Evolutionary conservation across 345 rosid species (phyloP).

Genomic region (Lumnitzera racemosa): DNA sequence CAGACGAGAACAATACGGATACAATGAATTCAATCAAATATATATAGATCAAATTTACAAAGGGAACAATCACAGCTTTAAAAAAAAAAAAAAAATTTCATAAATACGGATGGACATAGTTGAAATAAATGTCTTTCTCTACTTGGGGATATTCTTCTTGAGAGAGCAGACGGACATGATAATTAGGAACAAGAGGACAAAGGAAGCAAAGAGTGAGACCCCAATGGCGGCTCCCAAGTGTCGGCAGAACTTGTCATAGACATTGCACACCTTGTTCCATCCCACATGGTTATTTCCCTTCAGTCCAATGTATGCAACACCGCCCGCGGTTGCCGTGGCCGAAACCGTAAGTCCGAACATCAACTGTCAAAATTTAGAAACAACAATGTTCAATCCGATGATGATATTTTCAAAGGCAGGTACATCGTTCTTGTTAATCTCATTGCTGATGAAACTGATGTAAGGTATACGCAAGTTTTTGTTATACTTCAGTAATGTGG

Average conservation of each 20-base stretch:
- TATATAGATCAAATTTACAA: too few relatives aligned
- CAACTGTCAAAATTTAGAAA: conserved; percentile 25
- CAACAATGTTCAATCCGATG: too few relatives aligned
- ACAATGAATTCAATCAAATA: too few relatives aligned
- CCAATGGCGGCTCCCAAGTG: conserved; percentile 40
- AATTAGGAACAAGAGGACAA: conserved; percentile 49
- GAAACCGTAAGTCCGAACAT: conserved; percentile 67
- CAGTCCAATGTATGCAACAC: conserved; percentile 60
- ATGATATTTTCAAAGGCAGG: too few relatives aligned
- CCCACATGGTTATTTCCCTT: conserved; percentile 47
- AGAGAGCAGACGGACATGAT: conserved; percentile 37
- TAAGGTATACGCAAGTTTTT: too few relatives aligned
- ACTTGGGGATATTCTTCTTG: conserved; percentile 29
- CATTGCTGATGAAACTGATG: too few relatives aligned
- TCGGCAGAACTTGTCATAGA: conserved; percentile 53
- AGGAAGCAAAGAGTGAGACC: conserved; percentile 39
- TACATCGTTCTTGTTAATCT: too few relatives aligned
- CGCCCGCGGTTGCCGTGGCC: conserved; percentile 70
- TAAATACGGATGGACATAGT: too few relatives aligned
- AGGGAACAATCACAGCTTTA: too few relatives aligned
- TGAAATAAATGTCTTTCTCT: neutral
- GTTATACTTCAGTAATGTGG: too few relatives aligned
- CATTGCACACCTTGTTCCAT: conserved; percentile 53
- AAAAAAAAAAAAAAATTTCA: too few relatives aligned
- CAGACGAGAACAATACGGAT: too few relatives aligned